phyloP scores from a whole-genome alignment of 805 yeast genomes.

The Starmerella stigmatis region DNA sequence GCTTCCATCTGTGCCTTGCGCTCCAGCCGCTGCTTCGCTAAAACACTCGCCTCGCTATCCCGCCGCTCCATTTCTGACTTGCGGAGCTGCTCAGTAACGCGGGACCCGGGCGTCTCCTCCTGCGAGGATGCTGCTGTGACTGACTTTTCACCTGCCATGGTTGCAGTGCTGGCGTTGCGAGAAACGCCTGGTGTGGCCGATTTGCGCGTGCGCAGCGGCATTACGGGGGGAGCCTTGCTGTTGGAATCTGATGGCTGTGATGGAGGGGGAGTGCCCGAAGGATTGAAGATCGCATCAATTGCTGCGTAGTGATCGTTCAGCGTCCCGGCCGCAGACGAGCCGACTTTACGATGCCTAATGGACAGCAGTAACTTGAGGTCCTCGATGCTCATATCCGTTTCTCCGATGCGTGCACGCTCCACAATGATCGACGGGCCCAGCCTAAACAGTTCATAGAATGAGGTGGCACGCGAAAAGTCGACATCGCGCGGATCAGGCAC shows the following conservation, averaged over 20 bases:
- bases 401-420: constrained; percentile 21
- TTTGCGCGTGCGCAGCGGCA: constrained; percentile 1
- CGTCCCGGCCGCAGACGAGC: constrained; percentile 16
- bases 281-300: constrained; percentile 13
- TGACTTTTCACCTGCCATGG: no score
- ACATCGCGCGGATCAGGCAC: constrained; percentile 43
- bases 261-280: neutral
- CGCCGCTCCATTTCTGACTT: constrained; percentile 1
- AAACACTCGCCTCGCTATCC: neutral
- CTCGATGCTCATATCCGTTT: constrained; percentile 18
- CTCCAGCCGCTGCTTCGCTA: neutral
- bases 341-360: constrained; percentile 21
- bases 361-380: constrained; percentile 20
- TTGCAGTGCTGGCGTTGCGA: no score
- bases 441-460: constrained; percentile 40
- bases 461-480: constrained; percentile 43
- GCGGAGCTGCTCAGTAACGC: neutral
- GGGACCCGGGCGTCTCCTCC: neutral
- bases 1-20: constrained; percentile 4
- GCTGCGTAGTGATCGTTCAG: constrained; percentile 15
- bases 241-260: neutral
- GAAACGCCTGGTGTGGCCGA: no score
- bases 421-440: constrained; percentile 23
- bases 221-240: neutral
- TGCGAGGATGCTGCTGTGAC: no score